Base-by-base conservation (phyloP, 305 asterid genomes). In the Fraxinus latifolia region DNA sequence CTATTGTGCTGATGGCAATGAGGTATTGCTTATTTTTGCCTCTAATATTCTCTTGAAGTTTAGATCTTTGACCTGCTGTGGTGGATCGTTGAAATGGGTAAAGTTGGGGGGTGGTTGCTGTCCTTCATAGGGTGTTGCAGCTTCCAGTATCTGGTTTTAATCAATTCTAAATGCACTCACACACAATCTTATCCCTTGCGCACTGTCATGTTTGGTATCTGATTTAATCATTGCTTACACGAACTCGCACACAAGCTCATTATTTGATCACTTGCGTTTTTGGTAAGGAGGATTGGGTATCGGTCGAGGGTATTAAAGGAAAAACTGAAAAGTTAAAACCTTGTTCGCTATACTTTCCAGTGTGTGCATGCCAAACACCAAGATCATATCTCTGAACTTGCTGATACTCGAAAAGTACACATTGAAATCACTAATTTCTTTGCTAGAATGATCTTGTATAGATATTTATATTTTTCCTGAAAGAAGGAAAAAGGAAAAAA, bases 1-100 rank as follows among this genome's bases (percentile, higher is more conserved):
- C 81, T 92, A 92, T 89, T 96, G 98, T 84, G 95, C 95, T 79
- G 95, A 89, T 83, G 99, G 99, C 79, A 91, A 96, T 85, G 97
- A 96, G 98, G 98, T 94, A 93, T 81, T 83, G 70, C 76, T 84
- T 84, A 84, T 85, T 83, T 76, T 79, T 55, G 85, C 70, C 87
- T 80, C 47, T 76, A 23, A 74, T 60, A 1, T 68, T 80, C 21
- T 75, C 68, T 72, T 70, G 76, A 72, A 36, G 33, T 79, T 70
- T 60, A 34, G 77, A 47, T 53, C 65, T 19, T 32, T 82, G 27
- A 32, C 60, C 67, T 7, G 68, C 62, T 76, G 81, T 84, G 44
- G 50, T 70, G 42, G 44, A 29, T 33, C 44, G 3, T 32, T 70
- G 76, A 14, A 70, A 70, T 70, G 39, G 23, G 25, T 31, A 5